Evolutionary conservation across 768 basidiomycete species (phyloP).

Genomic region (Pleurotus platypus): DNA sequence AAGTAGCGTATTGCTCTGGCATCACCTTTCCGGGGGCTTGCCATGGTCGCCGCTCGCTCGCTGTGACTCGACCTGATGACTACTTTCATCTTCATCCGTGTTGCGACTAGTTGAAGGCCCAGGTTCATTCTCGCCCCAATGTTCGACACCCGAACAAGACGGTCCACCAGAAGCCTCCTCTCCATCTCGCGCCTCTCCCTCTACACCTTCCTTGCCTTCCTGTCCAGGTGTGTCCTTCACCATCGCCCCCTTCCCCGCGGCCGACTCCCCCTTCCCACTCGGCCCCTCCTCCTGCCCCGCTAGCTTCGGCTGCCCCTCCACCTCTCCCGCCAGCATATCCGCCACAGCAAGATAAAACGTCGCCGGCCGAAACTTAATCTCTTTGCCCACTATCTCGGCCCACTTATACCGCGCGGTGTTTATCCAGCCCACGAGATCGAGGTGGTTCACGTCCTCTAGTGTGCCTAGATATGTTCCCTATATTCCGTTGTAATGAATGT

Average conservation of each 20-base stretch:
- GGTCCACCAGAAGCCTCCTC: no score
- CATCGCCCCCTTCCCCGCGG: constrained; percentile 12
- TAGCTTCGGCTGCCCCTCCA: constrained; percentile 49
- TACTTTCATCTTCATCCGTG: no score
- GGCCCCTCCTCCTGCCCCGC: neutral
- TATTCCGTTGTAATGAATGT: neutral
- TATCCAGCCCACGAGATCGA: constrained; percentile 93
- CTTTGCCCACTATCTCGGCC: constrained; percentile 83
- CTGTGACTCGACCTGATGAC: no score
- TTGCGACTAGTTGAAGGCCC: no score
- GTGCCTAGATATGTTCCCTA: constrained; percentile 96
- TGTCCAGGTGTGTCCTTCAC: constrained; percentile 10
- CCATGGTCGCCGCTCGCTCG: no score
- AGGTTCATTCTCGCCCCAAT: no score
- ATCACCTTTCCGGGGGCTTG: no score
- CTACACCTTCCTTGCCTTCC: neutral
- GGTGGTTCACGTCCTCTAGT: constrained; percentile 83
- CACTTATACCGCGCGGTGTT: constrained; percentile 86
- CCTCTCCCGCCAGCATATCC: constrained; percentile 73
- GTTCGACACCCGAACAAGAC: no score
- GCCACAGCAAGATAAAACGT: constrained; percentile 87
- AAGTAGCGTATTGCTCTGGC: no score
- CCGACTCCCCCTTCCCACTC: neutral
- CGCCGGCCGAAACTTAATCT: constrained; percentile 88
- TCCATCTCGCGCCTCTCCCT: neutral